Evolutionary conservation across 2,329 filamentous ascomycete genomes (phyloP).

Genomic region (Penicillium sp.): DNA sequence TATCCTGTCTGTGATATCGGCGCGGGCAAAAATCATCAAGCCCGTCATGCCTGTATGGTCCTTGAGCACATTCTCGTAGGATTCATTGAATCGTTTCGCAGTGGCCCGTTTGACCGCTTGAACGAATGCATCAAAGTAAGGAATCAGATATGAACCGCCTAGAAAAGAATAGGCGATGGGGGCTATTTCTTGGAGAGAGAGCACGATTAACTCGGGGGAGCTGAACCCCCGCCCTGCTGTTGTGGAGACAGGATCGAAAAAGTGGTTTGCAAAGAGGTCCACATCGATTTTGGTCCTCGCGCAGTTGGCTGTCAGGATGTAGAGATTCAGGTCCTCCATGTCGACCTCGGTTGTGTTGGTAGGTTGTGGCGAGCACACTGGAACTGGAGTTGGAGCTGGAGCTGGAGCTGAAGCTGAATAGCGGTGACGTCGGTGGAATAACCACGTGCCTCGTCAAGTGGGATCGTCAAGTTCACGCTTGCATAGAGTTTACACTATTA

Average conservation of each 20-base stretch:
- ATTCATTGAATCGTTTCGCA: constrained; percentile 46
- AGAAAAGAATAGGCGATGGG: constrained; percentile 85
- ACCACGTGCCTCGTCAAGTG: constrained; percentile 15
- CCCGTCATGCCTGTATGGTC: constrained; percentile 88
- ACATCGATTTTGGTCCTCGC: constrained; percentile 72
- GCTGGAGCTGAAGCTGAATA: background rate
- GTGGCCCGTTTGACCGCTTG: constrained; percentile 74
- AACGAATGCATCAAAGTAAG: constrained; percentile 74
- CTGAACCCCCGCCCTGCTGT: constrained; percentile 48
- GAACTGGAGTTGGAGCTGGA: background rate
- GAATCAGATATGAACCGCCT: constrained; percentile 75
- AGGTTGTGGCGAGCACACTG: background rate
- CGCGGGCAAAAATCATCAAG: constrained; percentile 79
- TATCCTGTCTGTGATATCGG: constrained; percentile 62
- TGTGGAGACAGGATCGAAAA: constrained; percentile 63
- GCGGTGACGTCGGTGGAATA: constrained; percentile 22
- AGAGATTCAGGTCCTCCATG: constrained; percentile 65
- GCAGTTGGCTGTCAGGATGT: constrained; percentile 90
- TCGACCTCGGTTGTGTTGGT: constrained; percentile 4
- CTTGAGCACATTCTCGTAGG: constrained; percentile 72
- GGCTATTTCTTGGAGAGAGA: constrained; percentile 84
- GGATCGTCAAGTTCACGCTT: background rate
- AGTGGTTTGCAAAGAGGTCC: constrained; percentile 70
- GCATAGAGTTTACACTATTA: background rate
- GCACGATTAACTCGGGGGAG: constrained; percentile 65